Percentiles rank a stretch among this genome's conserved stretches.
Conservation (phyloP, 2,329 filamentous ascomycete species). For the Chaetomium strumarium region DNA sequence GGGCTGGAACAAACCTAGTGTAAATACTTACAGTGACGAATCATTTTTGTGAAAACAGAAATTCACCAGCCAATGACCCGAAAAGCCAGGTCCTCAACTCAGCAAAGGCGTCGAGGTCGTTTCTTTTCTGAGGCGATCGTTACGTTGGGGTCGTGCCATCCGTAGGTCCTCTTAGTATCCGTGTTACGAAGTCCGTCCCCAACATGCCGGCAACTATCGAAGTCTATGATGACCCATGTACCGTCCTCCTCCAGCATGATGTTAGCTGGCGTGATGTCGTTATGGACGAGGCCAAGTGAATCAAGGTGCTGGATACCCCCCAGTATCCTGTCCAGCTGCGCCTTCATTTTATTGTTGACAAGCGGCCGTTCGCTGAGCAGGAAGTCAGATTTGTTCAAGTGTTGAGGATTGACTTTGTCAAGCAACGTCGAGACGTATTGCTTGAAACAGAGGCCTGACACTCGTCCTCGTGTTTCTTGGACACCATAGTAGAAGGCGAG, state of each 20-base stretch:
- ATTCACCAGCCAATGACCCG: slow-evolving; percentile 2
- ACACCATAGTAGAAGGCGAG: slow-evolving; percentile 1
- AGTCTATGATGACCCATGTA: slow-evolving; percentile 3
- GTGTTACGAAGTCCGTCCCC: slow-evolving; percentile 5
- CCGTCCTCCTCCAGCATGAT: slow-evolving; percentile 9
- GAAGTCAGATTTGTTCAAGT: slow-evolving; percentile 5
- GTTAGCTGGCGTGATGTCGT: slow-evolving; percentile 6
- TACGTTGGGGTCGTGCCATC: slow-evolving; percentile 7
- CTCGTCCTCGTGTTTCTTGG: slow-evolving; percentile 2
- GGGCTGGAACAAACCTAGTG: too few species aligned
- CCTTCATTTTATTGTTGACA: slow-evolving; percentile 1
- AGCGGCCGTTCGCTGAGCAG: slow-evolving; percentile 3
- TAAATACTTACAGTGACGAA: too few species aligned
- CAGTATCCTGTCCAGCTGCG: background rate
- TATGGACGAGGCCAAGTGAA: slow-evolving; percentile 5
- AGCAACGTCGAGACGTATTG: background rate
- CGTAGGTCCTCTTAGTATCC: slow-evolving; percentile 1
- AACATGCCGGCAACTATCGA: slow-evolving; percentile 2
- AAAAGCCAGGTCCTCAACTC: slow-evolving; percentile 8
- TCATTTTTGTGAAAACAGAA: too few species aligned
- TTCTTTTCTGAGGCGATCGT: background rate
- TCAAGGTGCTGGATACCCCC: slow-evolving; percentile 3
- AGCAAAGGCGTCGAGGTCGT: slow-evolving; percentile 5
- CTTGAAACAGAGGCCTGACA: slow-evolving; percentile 6
- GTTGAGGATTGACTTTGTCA: slow-evolving; percentile 1